Evolutionary conservation across 306 rosid species (phyloP).

Genomic region (Astragalus membranaceus): DNA sequence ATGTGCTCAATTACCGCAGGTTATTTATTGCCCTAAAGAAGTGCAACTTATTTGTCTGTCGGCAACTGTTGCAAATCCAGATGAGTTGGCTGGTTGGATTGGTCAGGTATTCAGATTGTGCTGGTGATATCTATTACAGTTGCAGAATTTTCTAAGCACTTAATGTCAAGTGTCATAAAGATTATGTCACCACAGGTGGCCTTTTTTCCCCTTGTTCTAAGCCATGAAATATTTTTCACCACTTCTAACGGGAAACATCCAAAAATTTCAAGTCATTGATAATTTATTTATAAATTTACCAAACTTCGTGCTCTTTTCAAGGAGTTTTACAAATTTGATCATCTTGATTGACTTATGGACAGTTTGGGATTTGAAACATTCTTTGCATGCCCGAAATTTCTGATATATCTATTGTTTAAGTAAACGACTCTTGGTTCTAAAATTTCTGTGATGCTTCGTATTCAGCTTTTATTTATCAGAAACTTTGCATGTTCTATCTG

Average conservation of each 20-base stretch:
- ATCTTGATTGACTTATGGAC: slow-evolving; percentile 13
- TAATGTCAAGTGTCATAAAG: neutral
- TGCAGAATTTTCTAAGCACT: neutral
- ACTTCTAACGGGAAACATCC: slow-evolving; percentile 4
- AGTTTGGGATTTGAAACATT: slow-evolving; percentile 12
- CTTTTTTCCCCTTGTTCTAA: neutral
- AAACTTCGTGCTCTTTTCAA: neutral
- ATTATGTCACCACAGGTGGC: neutral
- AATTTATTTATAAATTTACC: neutral
- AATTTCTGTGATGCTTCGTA: neutral
- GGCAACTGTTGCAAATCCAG: slow-evolving; percentile 93
- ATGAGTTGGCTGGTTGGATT: slow-evolving; percentile 97
- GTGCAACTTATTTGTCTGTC: slow-evolving; percentile 88
- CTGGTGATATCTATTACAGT: slow-evolving; percentile 4
- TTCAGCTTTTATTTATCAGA: neutral
- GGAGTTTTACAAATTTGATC: slow-evolving; percentile 11
- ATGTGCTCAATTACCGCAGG: slow-evolving; percentile 38
- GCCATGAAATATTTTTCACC: neutral
- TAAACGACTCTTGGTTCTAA: neutral
- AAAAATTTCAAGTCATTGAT: neutral
- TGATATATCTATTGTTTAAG: neutral
- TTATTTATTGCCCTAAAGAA: slow-evolving; percentile 77
- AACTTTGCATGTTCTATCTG: neutral
- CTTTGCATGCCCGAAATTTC: slow-evolving; percentile 8
- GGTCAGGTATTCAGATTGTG: slow-evolving; percentile 63